Evolutionary conservation across 805 yeast genomes (phyloP), one percentile per base, ranked within the genome.

Genomic region (Teunomyces atbi): DNA sequence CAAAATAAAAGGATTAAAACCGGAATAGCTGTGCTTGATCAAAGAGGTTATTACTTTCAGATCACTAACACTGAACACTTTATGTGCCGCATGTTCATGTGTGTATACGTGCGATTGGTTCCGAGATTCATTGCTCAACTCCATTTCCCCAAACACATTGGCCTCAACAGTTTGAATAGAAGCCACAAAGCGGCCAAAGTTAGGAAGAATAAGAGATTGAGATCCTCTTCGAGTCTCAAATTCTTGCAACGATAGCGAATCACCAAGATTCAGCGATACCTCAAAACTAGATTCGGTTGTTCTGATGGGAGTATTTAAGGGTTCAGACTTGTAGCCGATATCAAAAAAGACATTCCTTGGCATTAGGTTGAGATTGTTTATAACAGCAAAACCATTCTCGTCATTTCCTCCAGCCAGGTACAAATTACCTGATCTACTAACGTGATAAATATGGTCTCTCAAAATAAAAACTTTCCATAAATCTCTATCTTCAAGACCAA

Each of bases 401-500:
- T 30, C 20, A 19, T 28, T 29, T 5, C 7, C 20, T 8, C 27
- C 27, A 5, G 20, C 12, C 26, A 28, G 20, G n/a, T 21, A 16
- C 28, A 29, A 29, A n/a, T 41, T 30, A 18, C 37, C 44, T 6
- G 51, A 49, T 41, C 76, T 69, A 1, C 86, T 78, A 3, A 82
- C 79, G 41, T 82, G 79, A 48, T 67, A 74, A 6, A 91, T 76
- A 54, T 89, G 86, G 23, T 83, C 83, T 46, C 91, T 73, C 46
- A 89, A 63, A 3, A 79, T 79, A 12, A 83, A 83, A 10, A 92
- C 66, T 61, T 91, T 92, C 97, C 97, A 92, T 20, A 88, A 55
- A 38, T 89, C 95, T 6, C 71, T 73, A 7, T 82, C 89, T 6
- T 72, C 73, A 43, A 92, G 65, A 0, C 97, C 98, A n/a, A 88